These are phyloP conservation scores for Calonectria pauciramosa DNA, from an alignment of 2,329 filamentous ascomycete genomes.

Conservation along the genomic window DNA sequence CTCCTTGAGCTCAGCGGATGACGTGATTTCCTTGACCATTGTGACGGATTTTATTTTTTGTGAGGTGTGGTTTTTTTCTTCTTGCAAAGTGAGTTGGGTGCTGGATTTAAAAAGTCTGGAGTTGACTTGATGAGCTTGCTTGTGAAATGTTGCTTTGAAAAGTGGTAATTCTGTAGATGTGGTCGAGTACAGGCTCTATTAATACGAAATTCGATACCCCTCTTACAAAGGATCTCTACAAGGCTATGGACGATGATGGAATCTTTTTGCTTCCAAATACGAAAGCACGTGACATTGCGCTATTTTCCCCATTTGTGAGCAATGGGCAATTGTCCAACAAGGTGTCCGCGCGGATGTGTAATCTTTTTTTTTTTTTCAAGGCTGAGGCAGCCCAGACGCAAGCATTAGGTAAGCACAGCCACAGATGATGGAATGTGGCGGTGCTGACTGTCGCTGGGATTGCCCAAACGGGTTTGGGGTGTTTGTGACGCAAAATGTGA, in stretches of 20 bases:
- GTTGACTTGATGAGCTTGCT: background rate
- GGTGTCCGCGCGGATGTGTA: background rate
- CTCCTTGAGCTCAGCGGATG: slow-evolving; percentile 50
- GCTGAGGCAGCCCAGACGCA: background rate
- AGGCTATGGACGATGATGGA: slow-evolving; percentile 37
- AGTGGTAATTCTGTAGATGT: background rate
- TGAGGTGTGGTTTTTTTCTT: background rate
- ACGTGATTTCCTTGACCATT: slow-evolving; percentile 49
- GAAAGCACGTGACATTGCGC: slow-evolving; percentile 38
- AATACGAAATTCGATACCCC: slow-evolving; percentile 10
- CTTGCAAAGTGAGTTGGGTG: background rate
- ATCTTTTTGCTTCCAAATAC: slow-evolving; percentile 39
- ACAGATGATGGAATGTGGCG: background rate
- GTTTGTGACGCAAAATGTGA: background rate
- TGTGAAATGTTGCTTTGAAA: no score
- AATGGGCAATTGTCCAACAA: background rate
- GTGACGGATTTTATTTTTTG: slow-evolving; percentile 11
- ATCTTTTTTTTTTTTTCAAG: background rate
- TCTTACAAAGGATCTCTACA: slow-evolving; percentile 28
- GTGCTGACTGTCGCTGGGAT: background rate
- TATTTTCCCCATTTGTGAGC: slow-evolving; percentile 30
- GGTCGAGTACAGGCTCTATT: slow-evolving; percentile 3
- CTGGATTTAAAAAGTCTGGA: background rate
- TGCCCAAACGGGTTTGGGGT: background rate
- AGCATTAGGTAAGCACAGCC: slow-evolving; percentile 14